A percentile compares a stretch with the other conserved stretches of the same genome.
Conservation (phyloP, 176 grass and related monocot genomes). For the Pontederia crassipes region DNA sequence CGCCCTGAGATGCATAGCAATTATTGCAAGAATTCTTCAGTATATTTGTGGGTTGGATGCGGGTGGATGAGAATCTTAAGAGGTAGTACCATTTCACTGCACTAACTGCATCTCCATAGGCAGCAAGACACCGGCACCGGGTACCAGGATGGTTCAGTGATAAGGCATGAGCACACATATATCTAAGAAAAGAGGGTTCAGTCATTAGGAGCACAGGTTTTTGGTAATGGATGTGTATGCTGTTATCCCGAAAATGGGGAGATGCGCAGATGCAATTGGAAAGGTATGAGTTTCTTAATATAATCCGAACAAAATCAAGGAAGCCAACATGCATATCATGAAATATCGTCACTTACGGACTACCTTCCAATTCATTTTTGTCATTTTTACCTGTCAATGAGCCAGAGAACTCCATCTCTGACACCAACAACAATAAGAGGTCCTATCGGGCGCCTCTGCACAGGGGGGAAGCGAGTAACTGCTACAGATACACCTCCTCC, state of each 20-base stretch:
- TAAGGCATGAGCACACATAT: constrained; percentile 98
- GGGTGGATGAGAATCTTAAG: constrained; percentile 13
- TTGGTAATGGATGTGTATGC: too few species aligned
- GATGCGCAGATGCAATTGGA: too few species aligned
- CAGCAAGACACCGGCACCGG: constrained; percentile 92
- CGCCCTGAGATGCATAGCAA: constrained; percentile 53
- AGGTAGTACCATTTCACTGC: constrained; percentile 83
- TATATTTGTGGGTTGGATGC: constrained; percentile 1
- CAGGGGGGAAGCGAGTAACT: constrained; percentile 80
- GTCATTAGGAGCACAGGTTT: background rate
- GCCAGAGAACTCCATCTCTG: constrained; percentile 94
- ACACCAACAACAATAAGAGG: constrained; percentile 90
- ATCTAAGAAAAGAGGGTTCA: constrained; percentile 32
- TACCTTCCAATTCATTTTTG: constrained; percentile 20
- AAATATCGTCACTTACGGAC: background rate
- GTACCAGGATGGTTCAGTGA: constrained; percentile 99
- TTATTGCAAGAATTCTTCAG: background rate
- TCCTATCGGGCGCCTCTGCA: constrained; percentile 94
- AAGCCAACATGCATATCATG: background rate
- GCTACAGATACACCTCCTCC: constrained; percentile 97
- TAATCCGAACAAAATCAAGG: too few species aligned
- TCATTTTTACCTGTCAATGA: constrained; percentile 79
- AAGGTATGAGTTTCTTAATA: too few species aligned
- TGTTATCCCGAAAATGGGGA: too few species aligned
- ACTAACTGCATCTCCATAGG: constrained; percentile 97